Evolutionary conservation across 768 basidiomycete genomes (phyloP).

Genomic region (Coprinopsis sp.): DNA sequence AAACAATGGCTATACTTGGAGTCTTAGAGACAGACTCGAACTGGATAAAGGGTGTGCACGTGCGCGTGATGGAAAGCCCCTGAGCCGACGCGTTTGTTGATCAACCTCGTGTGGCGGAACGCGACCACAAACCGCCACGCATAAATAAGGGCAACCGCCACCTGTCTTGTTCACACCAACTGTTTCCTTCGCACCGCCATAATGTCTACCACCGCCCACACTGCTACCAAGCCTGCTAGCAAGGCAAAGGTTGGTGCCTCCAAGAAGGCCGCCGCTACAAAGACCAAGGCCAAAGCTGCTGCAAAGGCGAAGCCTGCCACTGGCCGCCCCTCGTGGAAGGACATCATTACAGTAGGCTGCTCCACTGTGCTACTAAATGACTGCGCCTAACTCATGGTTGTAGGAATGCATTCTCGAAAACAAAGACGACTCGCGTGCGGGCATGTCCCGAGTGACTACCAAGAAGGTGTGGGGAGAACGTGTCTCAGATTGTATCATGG

Average conservation of each 20-base stretch:
- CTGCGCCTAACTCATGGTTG: not conserved
- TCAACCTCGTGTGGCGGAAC: no score
- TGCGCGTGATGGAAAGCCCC: no score
- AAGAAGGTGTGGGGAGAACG: constrained; percentile 60
- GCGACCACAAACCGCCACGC: no score
- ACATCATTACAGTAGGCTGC: constrained; percentile 44
- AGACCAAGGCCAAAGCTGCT: constrained; percentile 21
- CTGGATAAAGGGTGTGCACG: no score
- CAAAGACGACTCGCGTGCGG: constrained; percentile 60
- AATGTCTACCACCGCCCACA: constrained; percentile 18
- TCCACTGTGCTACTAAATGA: constrained; percentile 1
- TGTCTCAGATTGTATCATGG: constrained; percentile 5
- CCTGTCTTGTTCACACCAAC: no score
- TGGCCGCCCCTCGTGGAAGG: constrained; percentile 49
- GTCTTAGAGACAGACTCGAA: no score
- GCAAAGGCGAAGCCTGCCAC: constrained; percentile 26
- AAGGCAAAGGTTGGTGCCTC: constrained; percentile 14
- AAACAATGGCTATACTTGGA: no score
- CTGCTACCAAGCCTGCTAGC: constrained; percentile 14
- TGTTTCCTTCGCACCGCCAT: constrained; percentile 15
- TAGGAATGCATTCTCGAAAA: constrained; percentile 71
- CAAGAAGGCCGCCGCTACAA: constrained; percentile 17
- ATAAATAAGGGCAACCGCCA: constrained; percentile 13
- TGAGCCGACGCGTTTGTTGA: no score
- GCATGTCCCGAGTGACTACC: constrained; percentile 72